These are phyloP conservation scores for Hanseniaspora occidentalis DNA, from an alignment of 805 yeast species.

Conservation along the genomic window DNA sequence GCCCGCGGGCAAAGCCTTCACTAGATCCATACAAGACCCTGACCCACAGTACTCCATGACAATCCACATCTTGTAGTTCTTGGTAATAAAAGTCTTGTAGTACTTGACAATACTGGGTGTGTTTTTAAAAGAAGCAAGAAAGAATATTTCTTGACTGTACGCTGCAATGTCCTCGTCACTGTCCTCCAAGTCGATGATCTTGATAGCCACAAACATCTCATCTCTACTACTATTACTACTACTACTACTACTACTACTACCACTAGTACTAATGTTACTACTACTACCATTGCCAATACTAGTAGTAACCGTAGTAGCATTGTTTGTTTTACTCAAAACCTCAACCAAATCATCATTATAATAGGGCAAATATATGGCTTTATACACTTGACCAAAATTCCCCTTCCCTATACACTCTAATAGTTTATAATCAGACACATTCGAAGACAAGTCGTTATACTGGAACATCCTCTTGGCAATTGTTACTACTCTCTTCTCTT, in stretches of 20 bases:
- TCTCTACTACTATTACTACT: conserved; percentile 23
- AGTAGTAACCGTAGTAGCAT: too few species aligned
- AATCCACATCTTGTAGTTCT: conserved; percentile 67
- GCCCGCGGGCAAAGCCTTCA: conserved; percentile 36
- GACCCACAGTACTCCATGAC: conserved; percentile 95
- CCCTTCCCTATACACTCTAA: conserved; percentile 66
- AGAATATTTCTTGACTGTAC: conserved; percentile 64
- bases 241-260: too few species aligned
- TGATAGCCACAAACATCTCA: conserved; percentile 59
- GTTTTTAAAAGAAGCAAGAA: conserved; percentile 55
- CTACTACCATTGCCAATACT: too few species aligned
- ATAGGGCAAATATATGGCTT: conserved; percentile 27
- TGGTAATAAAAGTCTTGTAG: conserved; percentile 43
- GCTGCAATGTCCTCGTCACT: conserved; percentile 63
- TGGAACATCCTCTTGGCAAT: conserved; percentile 1
- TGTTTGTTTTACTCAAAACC: too few species aligned
- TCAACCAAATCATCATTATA: background rate
- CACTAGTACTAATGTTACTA: too few species aligned
- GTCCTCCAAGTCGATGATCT: conserved; percentile 71
- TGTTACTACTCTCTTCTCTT: conserved; percentile 1
- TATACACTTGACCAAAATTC: conserved; percentile 78
- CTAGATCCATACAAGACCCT: conserved; percentile 74
- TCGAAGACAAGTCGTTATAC: conserved; percentile 4
- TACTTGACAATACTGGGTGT: conserved; percentile 50
- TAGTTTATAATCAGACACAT: conserved; percentile 20